Evolutionary conservation across 768 basidiomycete species (phyloP).

Genomic region (Daedaleopsis sinensis): DNA sequence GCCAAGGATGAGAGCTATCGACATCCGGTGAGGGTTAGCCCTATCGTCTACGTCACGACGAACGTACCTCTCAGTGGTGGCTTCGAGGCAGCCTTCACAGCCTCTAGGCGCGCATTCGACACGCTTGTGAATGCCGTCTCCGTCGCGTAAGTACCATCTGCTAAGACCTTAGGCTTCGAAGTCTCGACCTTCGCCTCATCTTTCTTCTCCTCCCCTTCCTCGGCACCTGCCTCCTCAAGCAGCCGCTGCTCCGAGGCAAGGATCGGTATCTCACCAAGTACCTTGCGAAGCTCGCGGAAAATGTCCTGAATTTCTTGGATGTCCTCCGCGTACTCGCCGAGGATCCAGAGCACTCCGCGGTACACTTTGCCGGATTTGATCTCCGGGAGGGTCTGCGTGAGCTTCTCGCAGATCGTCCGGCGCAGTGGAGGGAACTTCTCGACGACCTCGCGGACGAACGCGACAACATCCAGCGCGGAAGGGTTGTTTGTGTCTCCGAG

Average conservation of each 20-base stretch:
- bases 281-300: slow-evolving; percentile 79
- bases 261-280: slow-evolving; percentile 97
- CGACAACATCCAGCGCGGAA: slow-evolving; percentile 92
- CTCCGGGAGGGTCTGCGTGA: slow-evolving; percentile 77
- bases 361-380: slow-evolving; percentile 98
- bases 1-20: slow-evolving; percentile 78
- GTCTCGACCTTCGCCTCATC: slow-evolving; percentile 50
- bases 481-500: slow-evolving; percentile 94
- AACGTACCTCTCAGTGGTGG: slow-evolving; percentile 82
- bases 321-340: slow-evolving; percentile 90
- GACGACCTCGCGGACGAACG: slow-evolving; percentile 90
- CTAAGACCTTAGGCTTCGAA: slow-evolving; percentile 77
- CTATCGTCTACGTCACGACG: background rate
- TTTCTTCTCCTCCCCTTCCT: slow-evolving; percentile 50
- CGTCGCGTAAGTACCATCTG: slow-evolving; percentile 97
- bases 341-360: slow-evolving; percentile 95
- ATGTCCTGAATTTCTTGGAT: slow-evolving; percentile 67
- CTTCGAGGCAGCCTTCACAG: slow-evolving; percentile 84
- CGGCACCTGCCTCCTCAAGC: slow-evolving; percentile 73
- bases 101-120: slow-evolving; percentile 68
- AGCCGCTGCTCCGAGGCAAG: slow-evolving; percentile 86
- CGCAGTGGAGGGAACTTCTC: slow-evolving; percentile 95
- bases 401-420: slow-evolving; percentile 79
- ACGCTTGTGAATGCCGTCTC: slow-evolving; percentile 84
- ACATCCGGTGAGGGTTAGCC: background rate